Percentiles rank a stretch among this genome's conserved stretches.
Evolutionary conservation across 129 eudicot species (phyloP).

Genomic region (Saussurea involucrata): DNA sequence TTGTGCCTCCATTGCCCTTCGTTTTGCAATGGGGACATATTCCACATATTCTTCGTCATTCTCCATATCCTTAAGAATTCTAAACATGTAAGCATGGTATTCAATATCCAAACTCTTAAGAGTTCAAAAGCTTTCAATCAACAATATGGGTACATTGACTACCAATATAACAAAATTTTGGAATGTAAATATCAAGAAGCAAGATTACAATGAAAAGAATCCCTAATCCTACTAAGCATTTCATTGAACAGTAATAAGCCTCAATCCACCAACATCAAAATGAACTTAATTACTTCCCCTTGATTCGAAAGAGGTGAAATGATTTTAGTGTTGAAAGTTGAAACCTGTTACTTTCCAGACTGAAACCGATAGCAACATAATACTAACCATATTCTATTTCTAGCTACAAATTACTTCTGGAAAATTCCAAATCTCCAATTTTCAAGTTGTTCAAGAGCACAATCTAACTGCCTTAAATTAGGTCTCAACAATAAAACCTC

Average conservation of each 20-base stretch:
- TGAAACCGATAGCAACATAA: not conserved
- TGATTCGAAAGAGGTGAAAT: not conserved
- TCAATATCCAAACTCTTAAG: not conserved
- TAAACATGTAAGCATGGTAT: slow-evolving; percentile 2
- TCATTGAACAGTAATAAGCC: not conserved
- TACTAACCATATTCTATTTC: not conserved
- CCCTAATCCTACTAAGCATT: not conserved
- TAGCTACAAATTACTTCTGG: no score
- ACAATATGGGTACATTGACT: not conserved
- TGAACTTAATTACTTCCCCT: not conserved
- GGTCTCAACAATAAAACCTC: not conserved
- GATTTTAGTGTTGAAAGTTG: not conserved
- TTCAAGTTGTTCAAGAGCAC: not conserved
- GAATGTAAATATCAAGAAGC: not conserved
- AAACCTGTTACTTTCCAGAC: no score
- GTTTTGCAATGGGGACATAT: slow-evolving; percentile 70
- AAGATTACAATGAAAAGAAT: not conserved
- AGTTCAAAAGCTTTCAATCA: not conserved
- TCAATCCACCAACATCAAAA: slow-evolving; percentile 1
- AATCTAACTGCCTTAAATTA: not conserved
- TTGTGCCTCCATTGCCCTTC: slow-evolving; percentile 75
- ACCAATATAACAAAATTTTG: not conserved
- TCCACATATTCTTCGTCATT: slow-evolving; percentile 60
- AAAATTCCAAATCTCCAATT: not conserved
- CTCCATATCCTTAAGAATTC: slow-evolving; percentile 41